Evolutionary conservation across 2,329 filamentous ascomycete genomes (phyloP).

Genomic region (Elsinoe perseae): DNA sequence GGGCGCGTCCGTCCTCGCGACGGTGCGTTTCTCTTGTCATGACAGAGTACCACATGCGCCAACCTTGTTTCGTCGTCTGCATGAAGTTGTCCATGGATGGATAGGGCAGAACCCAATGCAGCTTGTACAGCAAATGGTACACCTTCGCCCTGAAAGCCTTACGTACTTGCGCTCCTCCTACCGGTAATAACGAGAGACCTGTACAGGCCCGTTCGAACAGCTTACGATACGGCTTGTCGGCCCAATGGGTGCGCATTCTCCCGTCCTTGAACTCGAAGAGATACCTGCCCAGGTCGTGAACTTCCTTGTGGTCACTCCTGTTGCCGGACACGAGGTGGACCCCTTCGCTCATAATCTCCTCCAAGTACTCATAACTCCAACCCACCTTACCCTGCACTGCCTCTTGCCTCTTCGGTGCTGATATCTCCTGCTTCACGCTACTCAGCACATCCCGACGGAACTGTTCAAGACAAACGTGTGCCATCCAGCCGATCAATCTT

Average conservation of each 20-base stretch:
- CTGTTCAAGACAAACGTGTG: not conserved
- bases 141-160: not conserved
- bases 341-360: not conserved
- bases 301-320: not conserved
- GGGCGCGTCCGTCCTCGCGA: too few relatives aligned
- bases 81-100: not conserved
- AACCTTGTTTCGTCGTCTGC: not conserved
- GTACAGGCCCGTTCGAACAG: not conserved
- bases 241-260: not conserved
- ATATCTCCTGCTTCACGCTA: not conserved
- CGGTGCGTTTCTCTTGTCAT: not conserved
- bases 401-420: not conserved
- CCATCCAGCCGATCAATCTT: not conserved
- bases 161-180: not conserved
- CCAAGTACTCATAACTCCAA: not conserved
- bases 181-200: not conserved
- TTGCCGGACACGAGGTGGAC: not conserved
- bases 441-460: not conserved
- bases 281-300: not conserved
- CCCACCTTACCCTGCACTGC: not conserved
- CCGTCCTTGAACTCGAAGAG: not conserved
- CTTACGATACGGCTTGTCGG: not conserved
- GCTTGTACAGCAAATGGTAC: not conserved
- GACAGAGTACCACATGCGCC: not conserved
- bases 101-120: constrained; percentile 3